These are phyloP conservation scores for Kuraishia hungarica DNA, from an alignment of 805 yeast species.

Conservation along the genomic window DNA sequence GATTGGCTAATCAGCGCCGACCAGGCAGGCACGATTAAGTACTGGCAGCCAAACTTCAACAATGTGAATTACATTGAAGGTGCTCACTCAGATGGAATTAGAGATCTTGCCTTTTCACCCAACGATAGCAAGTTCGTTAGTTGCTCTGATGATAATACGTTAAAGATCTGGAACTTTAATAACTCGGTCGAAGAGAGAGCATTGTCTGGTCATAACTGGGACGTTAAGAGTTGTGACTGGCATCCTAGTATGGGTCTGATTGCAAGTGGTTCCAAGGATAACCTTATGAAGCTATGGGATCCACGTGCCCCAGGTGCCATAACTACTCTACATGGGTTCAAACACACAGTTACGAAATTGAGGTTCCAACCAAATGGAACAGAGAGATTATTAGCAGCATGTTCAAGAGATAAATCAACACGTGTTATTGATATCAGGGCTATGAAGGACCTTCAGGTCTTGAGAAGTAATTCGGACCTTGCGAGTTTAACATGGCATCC, in stretches of 20 bases:
- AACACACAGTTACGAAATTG: constrained; percentile 86
- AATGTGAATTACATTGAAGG: constrained; percentile 73
- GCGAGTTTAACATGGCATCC: constrained; percentile 93
- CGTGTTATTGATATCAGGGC: constrained; percentile 82
- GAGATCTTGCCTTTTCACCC: constrained; percentile 86
- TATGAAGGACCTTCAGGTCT: constrained; percentile 66
- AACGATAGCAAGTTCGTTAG: constrained; percentile 89
- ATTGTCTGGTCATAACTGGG: constrained; percentile 96
- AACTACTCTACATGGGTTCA: constrained; percentile 81
- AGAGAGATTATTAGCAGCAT: constrained; percentile 65
- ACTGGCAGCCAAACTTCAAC: constrained; percentile 97
- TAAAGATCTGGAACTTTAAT: constrained; percentile 93
- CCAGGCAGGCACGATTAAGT: constrained; percentile 83
- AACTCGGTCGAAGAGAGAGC: constrained; percentile 76
- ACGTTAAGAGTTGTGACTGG: constrained; percentile 96
- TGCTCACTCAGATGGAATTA: constrained; percentile 73
- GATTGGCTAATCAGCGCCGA: constrained; percentile 95
- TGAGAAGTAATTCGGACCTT: constrained; percentile 79
- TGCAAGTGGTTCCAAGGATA: constrained; percentile 93
- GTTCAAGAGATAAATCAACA: constrained; percentile 83
- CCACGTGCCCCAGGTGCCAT: constrained; percentile 74
- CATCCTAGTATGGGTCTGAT: constrained; percentile 81
- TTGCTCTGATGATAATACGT: constrained; percentile 83
- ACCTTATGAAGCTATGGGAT: constrained; percentile 90
- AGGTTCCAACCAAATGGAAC: constrained; percentile 69